A percentile compares a stretch with the other conserved stretches of the same genome.
These are phyloP conservation scores for Exidia glandulosa DNA, from an alignment of 768 basidiomycete genomes.

Conservation along the genomic window DNA sequence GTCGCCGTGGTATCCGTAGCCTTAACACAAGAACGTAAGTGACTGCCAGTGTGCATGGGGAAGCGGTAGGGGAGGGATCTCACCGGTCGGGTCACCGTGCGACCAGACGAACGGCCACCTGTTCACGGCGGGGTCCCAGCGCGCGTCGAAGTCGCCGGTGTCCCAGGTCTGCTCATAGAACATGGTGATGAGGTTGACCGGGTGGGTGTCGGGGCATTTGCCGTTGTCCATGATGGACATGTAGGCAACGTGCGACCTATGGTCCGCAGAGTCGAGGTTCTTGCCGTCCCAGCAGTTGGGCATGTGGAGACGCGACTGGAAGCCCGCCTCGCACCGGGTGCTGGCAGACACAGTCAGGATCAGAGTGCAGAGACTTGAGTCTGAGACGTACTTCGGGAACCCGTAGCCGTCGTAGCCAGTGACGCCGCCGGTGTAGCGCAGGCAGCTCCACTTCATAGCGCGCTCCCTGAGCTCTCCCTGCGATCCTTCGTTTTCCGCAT, in stretches of 20 bases:
- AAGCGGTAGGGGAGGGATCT: too few species aligned
- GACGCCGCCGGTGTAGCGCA: constrained; percentile 25
- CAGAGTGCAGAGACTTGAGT: background rate
- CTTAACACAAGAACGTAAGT: too few species aligned
- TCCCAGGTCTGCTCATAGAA: background rate
- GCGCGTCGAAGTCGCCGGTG: background rate
- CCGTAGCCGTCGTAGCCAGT: constrained; percentile 7
- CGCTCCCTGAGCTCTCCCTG: constrained; percentile 23
- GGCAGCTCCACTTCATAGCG: constrained; percentile 31
- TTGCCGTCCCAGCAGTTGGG: constrained; percentile 29
- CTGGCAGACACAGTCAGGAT: background rate
- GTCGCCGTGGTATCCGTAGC: background rate
- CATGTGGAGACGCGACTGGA: constrained; percentile 22
- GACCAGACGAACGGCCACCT: background rate
- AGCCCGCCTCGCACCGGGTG: constrained; percentile 15
- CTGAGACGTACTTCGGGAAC: background rate
- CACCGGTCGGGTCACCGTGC: background rate
- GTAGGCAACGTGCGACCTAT: constrained; percentile 28
- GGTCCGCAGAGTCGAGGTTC: constrained; percentile 27
- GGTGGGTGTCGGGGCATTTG: background rate
- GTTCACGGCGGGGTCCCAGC: background rate
- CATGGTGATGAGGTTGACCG: background rate
- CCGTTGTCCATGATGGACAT: background rate
- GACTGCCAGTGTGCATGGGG: too few species aligned
- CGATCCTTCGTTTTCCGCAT: background rate